These are phyloP conservation scores for Alnus glutinosa DNA, from an alignment of 306 rosid species.

Conservation along the genomic window DNA sequence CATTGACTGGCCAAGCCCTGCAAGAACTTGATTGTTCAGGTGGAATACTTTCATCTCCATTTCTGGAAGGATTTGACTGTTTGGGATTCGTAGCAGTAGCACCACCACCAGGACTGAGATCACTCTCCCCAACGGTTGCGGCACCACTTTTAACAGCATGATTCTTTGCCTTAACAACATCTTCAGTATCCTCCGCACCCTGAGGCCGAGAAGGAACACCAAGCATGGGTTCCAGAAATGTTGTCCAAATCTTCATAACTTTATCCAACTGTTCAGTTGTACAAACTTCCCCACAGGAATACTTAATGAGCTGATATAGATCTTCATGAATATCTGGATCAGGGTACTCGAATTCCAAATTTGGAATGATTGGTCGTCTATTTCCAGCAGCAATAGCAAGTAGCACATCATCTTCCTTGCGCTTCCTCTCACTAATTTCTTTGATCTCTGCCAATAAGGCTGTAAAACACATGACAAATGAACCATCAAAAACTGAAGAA, in stretches of 20 bases:
- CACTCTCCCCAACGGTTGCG: slow-evolving; percentile 61
- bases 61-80: slow-evolving; percentile 57
- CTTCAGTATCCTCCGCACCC: slow-evolving; percentile 91
- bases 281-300: slow-evolving; percentile 95
- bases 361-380: slow-evolving; percentile 83
- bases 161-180: slow-evolving; percentile 66
- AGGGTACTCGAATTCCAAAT: slow-evolving; percentile 82
- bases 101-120: slow-evolving; percentile 68
- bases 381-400: slow-evolving; percentile 97
- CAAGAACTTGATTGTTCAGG: slow-evolving; percentile 80
- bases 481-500: slow-evolving; percentile 18
- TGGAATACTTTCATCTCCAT: slow-evolving; percentile 65
- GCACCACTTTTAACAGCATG: slow-evolving; percentile 48
- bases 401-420: slow-evolving; percentile 91
- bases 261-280: slow-evolving; percentile 90
- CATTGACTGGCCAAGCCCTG: slow-evolving; percentile 65
- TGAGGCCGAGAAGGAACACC: slow-evolving; percentile 89
- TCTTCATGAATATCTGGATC: slow-evolving; percentile 93
- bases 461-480: slow-evolving; percentile 40
- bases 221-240: slow-evolving; percentile 85
- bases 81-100: slow-evolving; percentile 50
- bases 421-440: slow-evolving; percentile 95
- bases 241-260: slow-evolving; percentile 96
- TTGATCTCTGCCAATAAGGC: slow-evolving; percentile 92
- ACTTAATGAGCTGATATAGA: slow-evolving; percentile 87